Conservation (phyloP, 768 basidiomycete genomes). For the Russula compacta region DNA sequence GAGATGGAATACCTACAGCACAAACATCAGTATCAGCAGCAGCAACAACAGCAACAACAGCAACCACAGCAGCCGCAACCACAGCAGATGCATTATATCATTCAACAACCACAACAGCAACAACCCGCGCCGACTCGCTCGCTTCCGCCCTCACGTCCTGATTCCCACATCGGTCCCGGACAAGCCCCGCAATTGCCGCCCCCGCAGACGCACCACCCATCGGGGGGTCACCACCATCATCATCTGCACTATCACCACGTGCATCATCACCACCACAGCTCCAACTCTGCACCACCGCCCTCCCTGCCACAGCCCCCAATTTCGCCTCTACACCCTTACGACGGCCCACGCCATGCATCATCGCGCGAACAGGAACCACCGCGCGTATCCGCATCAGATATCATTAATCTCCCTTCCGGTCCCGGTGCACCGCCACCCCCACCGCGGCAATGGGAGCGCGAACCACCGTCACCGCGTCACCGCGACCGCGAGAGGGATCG, state of each 20-base stretch:
- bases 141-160: constrained; percentile 7
- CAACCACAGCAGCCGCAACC: constrained; percentile 13
- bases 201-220: constrained; percentile 17
- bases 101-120: constrained; percentile 20
- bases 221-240: constrained; percentile 22
- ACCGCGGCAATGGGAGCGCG: constrained; percentile 17
- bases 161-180: constrained; percentile 16
- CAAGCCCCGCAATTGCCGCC: constrained; percentile 11
- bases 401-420: constrained; percentile 12
- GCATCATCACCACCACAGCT: constrained; percentile 28
- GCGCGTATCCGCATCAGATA: constrained; percentile 10
- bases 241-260: constrained; percentile 29
- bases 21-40: constrained; percentile 20
- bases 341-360: constrained; percentile 7
- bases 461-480: constrained; percentile 16
- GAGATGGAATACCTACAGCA: constrained; percentile 21
- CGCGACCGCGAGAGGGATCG: constrained; percentile 12
- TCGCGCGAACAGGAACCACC: constrained; percentile 14
- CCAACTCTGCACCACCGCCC: constrained; percentile 12
- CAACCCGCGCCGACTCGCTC: constrained; percentile 3
- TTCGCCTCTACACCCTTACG: constrained; percentile 17
- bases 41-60: constrained; percentile 19
- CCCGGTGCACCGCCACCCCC: neutral
- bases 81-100: constrained; percentile 6
- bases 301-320: constrained; percentile 18